A percentile compares a stretch with the other conserved stretches of the same genome.
phyloP scores from a whole-genome alignment of 148 eudicot species.

The Rhododendron ovatum region DNA sequence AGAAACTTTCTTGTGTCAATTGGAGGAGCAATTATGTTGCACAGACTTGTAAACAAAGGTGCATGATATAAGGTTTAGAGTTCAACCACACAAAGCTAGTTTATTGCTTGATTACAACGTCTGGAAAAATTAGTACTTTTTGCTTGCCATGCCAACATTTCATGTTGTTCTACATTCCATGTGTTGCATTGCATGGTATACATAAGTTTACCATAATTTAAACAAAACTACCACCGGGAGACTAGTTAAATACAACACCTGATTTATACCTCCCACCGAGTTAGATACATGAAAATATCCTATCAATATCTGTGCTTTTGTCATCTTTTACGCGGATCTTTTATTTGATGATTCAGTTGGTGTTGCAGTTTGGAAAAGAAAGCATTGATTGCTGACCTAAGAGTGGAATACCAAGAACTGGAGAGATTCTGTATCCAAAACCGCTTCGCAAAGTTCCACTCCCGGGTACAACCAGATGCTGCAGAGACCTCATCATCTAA shows the following conservation, averaged over 20 bases:
- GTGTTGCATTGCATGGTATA: not conserved
- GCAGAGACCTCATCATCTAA: constrained; percentile 26
- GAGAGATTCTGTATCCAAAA: constrained; percentile 50
- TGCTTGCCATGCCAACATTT: not conserved
- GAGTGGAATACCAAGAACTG: constrained; percentile 42
- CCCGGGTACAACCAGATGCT: constrained; percentile 18
- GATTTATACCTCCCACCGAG: not conserved
- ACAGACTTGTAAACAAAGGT: not conserved
- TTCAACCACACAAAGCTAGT: not conserved
- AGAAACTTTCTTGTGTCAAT: not conserved
- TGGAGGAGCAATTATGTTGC: not conserved
- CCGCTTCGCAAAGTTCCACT: constrained; percentile 58
- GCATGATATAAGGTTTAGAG: not conserved
- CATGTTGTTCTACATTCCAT: not conserved
- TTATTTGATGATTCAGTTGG: not conserved
- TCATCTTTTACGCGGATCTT: not conserved
- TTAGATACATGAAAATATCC: not conserved
- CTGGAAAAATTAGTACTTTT: not conserved
- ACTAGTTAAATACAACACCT: not conserved
- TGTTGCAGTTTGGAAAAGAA: constrained; percentile 42
- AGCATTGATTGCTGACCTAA: constrained; percentile 29
- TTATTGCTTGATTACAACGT: not conserved
- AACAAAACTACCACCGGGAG: not conserved
- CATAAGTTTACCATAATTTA: not conserved
- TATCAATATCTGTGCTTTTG: not conserved